Evolutionary conservation across 345 rosid genomes (phyloP), one percentile per base, ranked within the genome.

Genomic region (Ceriops tagal): DNA sequence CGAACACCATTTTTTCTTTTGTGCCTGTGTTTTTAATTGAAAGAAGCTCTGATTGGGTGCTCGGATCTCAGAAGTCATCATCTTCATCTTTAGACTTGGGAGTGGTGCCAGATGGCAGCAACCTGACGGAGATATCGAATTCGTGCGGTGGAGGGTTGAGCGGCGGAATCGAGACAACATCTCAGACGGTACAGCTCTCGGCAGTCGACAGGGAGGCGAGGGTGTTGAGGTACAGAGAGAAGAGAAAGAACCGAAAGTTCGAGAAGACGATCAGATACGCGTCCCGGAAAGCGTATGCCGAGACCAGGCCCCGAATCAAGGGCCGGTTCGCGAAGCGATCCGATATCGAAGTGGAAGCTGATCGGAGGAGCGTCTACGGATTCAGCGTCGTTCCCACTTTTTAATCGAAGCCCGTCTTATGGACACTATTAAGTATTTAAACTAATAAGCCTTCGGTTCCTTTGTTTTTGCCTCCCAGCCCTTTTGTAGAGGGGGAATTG

Each of bases 201-300:
- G 78, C 92, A 5, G 88, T 79, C 3, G 99, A 96, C 71, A 78
- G 99, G 75, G 99, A 90, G 65, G 98, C 92, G 5, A 85, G 97
- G 73, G 99, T 96, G 20, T 61, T 89, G 79, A 90, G 99, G 90
- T 96, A 96, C 87, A 87, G 96, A 63, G 99, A 92, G 85, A 96
- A 96, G 86, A 83, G 99, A 71, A 96, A 96, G 96, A 89, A 86
- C 74, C 64, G 97, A 21, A 96, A 86, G 82, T 92, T 96, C 71
- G 95, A 92, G 97, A 96, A 96, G 88, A 96, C 98, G 16, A 96
- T 92, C 34, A 82, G 96, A 30, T 96, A 92, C 65, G 96, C 97
- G 1, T 92, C 99, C 0, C 65, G 99, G 53, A 92, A 96, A 75
- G 99, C 99, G 0, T 92, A 90, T 46, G 97, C 98, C 0, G 97